Evolutionary conservation across 2,329 filamentous ascomycete species (phyloP).

Genomic region (Cytospora paraplurivora): DNA sequence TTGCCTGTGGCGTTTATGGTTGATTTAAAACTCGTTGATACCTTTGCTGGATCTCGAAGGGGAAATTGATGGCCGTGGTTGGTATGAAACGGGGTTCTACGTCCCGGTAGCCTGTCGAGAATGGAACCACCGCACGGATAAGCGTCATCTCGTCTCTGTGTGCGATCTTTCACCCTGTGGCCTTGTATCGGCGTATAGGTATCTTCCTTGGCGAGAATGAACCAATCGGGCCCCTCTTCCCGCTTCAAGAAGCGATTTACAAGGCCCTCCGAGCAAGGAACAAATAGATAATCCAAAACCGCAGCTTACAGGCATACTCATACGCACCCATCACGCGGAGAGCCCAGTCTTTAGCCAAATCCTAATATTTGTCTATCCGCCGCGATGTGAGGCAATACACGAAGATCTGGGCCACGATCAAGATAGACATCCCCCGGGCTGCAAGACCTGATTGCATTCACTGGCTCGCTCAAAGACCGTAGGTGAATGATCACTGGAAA

Average conservation of each 20-base stretch:
- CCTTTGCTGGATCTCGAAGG: conserved; percentile 30
- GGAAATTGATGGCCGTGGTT: background rate
- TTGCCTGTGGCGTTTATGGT: conserved; percentile 28
- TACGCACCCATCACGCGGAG: background rate
- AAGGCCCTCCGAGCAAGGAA: too few species aligned
- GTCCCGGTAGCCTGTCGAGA: background rate
- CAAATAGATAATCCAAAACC: too few species aligned
- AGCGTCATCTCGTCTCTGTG: background rate
- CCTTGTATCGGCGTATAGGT: too few species aligned
- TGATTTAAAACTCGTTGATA: conserved; percentile 31
- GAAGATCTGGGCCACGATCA: background rate
- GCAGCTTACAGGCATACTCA: background rate
- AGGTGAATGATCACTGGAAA: background rate
- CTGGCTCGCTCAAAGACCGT: background rate
- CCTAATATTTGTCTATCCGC: background rate
- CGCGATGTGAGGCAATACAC: background rate
- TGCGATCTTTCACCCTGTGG: background rate
- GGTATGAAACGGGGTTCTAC: conserved; percentile 10
- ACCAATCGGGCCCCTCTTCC: too few species aligned
- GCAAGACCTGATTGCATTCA: too few species aligned
- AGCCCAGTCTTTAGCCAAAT: background rate
- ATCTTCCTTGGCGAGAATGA: too few species aligned
- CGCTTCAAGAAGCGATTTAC: too few species aligned
- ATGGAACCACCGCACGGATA: background rate
- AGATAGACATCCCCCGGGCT: background rate